These are phyloP conservation scores for Aspergillus egyptiacus DNA, from an alignment of 495 filamentous ascomycete genomes.

Conservation along the genomic window DNA sequence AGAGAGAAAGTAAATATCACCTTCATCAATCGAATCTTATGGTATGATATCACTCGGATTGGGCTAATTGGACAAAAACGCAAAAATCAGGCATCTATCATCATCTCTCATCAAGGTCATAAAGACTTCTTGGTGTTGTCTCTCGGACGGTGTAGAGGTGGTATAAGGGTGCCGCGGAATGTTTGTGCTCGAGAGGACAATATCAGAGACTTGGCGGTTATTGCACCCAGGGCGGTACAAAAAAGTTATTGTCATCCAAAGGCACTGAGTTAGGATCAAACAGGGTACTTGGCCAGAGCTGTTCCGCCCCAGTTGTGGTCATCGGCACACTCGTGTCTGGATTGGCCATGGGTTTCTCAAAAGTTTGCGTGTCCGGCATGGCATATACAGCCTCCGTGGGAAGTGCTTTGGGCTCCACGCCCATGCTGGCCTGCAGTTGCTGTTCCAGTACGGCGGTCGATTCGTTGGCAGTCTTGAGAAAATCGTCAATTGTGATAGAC, in stretches of 20 bases:
- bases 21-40: conserved; percentile 34
- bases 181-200: conserved; percentile 9
- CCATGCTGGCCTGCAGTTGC: conserved; percentile 41
- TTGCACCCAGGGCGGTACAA: conserved; percentile 32
- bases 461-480: conserved; percentile 49
- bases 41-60: conserved; percentile 34
- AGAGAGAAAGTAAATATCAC: neutral
- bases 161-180: conserved; percentile 31
- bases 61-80: conserved; percentile 35
- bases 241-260: conserved; percentile 31
- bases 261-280: conserved; percentile 31
- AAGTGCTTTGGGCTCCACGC: conserved; percentile 33
- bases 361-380: conserved; percentile 27
- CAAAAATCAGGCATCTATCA: conserved; percentile 44
- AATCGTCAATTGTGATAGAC: conserved; percentile 58
- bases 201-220: conserved; percentile 16
- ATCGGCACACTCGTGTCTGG: conserved; percentile 18
- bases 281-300: conserved; percentile 34
- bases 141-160: conserved; percentile 40
- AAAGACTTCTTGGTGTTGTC: conserved; percentile 31
- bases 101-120: conserved; percentile 52
- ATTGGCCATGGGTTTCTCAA: conserved; percentile 20
- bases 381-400: conserved; percentile 31
- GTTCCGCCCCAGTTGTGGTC: conserved; percentile 28
- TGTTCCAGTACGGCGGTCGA: conserved; percentile 44